Conservation (phyloP, 2,329 filamentous ascomycete genomes). For the Sarocladium brachiariae region DNA sequence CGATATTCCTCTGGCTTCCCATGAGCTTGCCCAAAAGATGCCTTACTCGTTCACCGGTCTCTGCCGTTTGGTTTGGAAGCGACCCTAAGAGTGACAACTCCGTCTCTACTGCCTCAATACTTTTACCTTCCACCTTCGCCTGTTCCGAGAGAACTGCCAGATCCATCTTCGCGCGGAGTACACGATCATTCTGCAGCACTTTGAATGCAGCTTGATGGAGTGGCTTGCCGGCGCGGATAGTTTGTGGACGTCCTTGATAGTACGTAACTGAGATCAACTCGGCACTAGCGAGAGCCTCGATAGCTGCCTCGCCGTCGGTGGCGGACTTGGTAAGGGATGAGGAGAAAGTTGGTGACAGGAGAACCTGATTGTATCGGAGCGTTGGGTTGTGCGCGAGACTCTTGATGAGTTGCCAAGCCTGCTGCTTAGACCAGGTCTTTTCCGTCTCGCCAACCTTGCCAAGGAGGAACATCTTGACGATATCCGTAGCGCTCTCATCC, state of each 20-base stretch:
- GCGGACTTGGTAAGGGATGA: constrained; percentile 40
- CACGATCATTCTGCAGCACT: constrained; percentile 61
- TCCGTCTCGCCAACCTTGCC: constrained; percentile 43
- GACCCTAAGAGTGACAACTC: constrained; percentile 67
- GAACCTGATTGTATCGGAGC: constrained; percentile 78
- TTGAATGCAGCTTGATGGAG: constrained; percentile 82
- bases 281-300: constrained; percentile 74
- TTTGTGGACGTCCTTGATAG: constrained; percentile 67
- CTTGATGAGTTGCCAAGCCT: constrained; percentile 87
- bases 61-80: constrained; percentile 62
- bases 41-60: constrained; percentile 58
- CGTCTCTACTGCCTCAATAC: constrained; percentile 70
- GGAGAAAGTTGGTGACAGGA: constrained; percentile 71
- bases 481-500: constrained; percentile 79
- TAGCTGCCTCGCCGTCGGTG: constrained; percentile 61
- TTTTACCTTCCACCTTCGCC: constrained; percentile 63
- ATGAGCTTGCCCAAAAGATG: constrained; percentile 72
- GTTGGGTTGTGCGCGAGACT: constrained; percentile 60
- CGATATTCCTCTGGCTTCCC: constrained; percentile 67
- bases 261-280: constrained; percentile 77
- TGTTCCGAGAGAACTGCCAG: constrained; percentile 62
- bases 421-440: constrained; percentile 70
- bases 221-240: constrained; percentile 74
- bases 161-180: constrained; percentile 67
- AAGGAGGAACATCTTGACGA: constrained; percentile 87